phyloP scores from a whole-genome alignment of 176 grass and related monocot genomes.

The Oryza glumipatula region DNA sequence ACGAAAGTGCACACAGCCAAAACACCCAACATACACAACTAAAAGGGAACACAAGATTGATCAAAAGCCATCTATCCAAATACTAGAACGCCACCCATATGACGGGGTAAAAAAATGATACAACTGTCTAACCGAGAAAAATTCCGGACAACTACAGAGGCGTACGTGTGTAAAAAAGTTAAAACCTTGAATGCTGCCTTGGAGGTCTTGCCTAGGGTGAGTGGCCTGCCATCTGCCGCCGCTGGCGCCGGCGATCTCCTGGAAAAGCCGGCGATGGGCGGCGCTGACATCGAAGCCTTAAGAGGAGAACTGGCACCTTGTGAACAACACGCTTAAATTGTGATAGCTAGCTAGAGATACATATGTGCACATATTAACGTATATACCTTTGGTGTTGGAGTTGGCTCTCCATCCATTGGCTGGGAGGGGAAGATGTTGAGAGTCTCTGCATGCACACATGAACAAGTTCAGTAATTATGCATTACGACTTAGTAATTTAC shows the following conservation, averaged over 20 bases:
- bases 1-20: too few species aligned
- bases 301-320: not conserved
- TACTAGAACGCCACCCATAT: too few species aligned
- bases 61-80: too few species aligned
- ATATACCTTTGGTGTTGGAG: slow-evolving; percentile 30
- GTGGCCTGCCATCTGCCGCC: not conserved
- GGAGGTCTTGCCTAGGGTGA: slow-evolving; percentile 16
- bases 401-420: slow-evolving; percentile 57
- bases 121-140: too few species aligned
- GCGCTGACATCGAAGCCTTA: slow-evolving; percentile 13
- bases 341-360: not conserved
- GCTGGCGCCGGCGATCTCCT: slow-evolving; percentile 26
- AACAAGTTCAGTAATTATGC: slow-evolving; percentile 29
- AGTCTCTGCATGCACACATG: slow-evolving; percentile 62
- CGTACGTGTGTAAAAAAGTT: too few species aligned
- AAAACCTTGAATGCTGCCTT: slow-evolving; percentile 50
- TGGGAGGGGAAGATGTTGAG: slow-evolving; percentile 72
- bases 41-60: too few species aligned
- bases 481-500: not conserved
- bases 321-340: not conserved
- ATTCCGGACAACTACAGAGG: too few species aligned
- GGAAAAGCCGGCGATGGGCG: slow-evolving; percentile 21
- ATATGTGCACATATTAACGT: not conserved
- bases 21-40: too few species aligned
- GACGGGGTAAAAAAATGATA: too few species aligned